phyloP scores from a whole-genome alignment of 164 flowering plant genomes.

The Santalum album region DNA sequence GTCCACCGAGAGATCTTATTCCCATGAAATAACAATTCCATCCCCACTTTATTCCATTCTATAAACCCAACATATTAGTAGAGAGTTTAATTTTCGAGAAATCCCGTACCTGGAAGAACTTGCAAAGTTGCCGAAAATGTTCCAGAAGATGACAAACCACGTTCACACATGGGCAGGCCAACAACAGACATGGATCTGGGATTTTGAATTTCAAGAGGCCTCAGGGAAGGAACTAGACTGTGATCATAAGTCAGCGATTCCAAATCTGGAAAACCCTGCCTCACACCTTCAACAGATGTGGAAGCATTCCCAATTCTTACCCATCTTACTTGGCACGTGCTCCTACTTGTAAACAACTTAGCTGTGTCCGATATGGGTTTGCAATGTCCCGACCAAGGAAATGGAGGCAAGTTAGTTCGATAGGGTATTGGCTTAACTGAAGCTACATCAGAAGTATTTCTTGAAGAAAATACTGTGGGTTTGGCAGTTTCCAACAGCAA shows the following conservation, averaged over 20 bases:
- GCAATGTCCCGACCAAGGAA: constrained; percentile 79
- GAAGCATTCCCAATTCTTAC: constrained; percentile 32
- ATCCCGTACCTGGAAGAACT: constrained; percentile 27
- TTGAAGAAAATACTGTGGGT: constrained; percentile 24
- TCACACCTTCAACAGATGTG: constrained; percentile 23
- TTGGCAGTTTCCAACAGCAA: constrained; percentile 58
- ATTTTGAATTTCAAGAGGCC: constrained; percentile 13
- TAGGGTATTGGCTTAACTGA: constrained; percentile 32
- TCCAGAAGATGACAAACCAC: constrained; percentile 17
- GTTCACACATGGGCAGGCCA: constrained; percentile 3
- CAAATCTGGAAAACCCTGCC: constrained; percentile 32
- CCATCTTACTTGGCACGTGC: constrained; percentile 66
- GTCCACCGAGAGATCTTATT: too few relatives aligned
- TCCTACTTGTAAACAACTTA: constrained; percentile 40
- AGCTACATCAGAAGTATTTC: constrained; percentile 31
- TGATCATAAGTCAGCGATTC: constrained; percentile 45
- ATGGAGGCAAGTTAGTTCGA: constrained; percentile 55
- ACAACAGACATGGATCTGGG: constrained; percentile 4
- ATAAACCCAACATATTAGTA: too few relatives aligned
- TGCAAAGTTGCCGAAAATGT: constrained; percentile 19
- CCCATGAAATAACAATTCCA: too few relatives aligned
- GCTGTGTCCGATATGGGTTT: constrained; percentile 47
- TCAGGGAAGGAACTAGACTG: constrained; percentile 33
- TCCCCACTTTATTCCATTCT: too few relatives aligned
- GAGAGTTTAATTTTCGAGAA: not conserved